Evolutionary conservation across 2,329 filamentous ascomycete species (phyloP), one percentile per base, ranked within the genome.

Genomic region (Lachnum nothofagi): DNA sequence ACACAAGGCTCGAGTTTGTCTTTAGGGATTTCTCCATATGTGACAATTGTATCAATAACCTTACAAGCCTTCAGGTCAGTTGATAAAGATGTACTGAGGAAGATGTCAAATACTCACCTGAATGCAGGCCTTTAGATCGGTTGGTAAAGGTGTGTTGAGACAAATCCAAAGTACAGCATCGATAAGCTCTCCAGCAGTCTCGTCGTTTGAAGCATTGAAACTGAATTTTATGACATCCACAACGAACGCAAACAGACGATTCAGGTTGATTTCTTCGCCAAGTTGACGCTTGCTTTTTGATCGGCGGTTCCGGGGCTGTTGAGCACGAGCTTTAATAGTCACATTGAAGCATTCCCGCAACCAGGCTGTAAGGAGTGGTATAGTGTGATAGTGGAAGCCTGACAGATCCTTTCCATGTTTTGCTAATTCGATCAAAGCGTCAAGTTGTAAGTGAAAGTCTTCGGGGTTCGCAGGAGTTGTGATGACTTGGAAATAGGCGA

Each of bases 161-260:
- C 85, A 88, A 39, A 90, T 86, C 45, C 72, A 68, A 39, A 88
- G 72, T 7, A 87, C 68, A 10, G 75, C 75, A 48, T 79, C 74
- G 48, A 91, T 78, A 45, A 90, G 68, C 3, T 72, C 71, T 44
- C 75, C 75, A 17, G 86, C 73, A 39, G 83, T 78, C 25, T 74
- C 67, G 54, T 86, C 82, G 54, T 77, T 76, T 20, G 85, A 80
- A 25, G 81, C 75, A 56, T 83, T 85, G 64, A 82, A 85, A 63
- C 84, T 88, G 71, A 87, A 90, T 63, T 87, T 88, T 69, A 87
- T 80, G 46, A 88, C 74, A 53, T 86, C 80, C 49, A 77, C 75
- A 46, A 85, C 73, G 56, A 83, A 86, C 10, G 71, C 67, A 60
- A 89, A 88, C 2, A 89, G 67, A 41, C 78, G 75, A 2, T 76